Conservation (phyloP, 2,329 filamentous ascomycete species). For the Fusarium cyanostomum region DNA sequence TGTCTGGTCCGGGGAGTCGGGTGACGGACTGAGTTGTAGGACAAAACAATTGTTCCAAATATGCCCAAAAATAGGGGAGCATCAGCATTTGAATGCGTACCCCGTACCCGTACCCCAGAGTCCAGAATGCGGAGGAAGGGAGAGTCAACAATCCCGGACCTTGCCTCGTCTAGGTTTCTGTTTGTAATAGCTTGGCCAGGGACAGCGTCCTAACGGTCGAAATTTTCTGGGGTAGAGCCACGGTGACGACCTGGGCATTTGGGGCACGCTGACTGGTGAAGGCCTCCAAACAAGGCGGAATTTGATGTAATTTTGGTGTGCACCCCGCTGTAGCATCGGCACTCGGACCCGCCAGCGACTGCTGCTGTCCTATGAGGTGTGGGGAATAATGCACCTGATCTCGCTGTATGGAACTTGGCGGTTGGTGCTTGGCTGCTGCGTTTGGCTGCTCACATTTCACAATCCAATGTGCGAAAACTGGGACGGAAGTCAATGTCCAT, state of each 20-base stretch:
- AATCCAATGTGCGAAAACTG: too few relatives aligned
- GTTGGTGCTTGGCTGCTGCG: too few relatives aligned
- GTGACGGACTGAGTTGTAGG: too few relatives aligned
- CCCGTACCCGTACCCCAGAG: not conserved
- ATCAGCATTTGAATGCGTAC: too few relatives aligned
- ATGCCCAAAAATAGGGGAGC: too few relatives aligned
- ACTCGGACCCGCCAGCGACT: too few relatives aligned
- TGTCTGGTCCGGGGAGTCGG: too few relatives aligned
- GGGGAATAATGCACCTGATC: too few relatives aligned
- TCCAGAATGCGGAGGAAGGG: not conserved
- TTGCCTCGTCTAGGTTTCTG: not conserved
- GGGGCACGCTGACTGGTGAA: not conserved
- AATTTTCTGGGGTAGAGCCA: not conserved
- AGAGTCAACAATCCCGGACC: not conserved
- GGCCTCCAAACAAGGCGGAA: not conserved
- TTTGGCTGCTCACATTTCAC: too few relatives aligned
- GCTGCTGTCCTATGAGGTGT: too few relatives aligned
- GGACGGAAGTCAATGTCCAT: not conserved
- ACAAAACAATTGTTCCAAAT: too few relatives aligned
- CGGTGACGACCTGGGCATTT: constrained; percentile 1
- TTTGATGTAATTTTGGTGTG: not conserved
- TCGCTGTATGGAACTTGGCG: too few relatives aligned
- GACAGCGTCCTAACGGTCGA: not conserved
- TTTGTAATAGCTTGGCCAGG: not conserved
- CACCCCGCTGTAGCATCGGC: not conserved